These are phyloP conservation scores for Aspergillus sp. DNA, from an alignment of 2,329 filamentous ascomycete genomes.

Conservation along the genomic window DNA sequence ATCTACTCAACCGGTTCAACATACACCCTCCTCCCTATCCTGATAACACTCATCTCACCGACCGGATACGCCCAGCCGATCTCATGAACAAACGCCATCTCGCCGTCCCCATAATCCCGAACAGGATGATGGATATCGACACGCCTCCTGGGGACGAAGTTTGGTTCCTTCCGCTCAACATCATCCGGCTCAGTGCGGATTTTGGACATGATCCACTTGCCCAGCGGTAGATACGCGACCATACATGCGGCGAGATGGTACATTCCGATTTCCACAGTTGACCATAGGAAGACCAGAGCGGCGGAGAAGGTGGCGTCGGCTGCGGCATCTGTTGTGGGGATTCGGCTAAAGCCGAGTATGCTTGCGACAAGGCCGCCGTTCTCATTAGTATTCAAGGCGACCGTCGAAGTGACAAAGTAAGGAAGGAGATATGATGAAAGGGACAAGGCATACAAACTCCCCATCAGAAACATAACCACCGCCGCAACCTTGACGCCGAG, in stretches of 20 bases:
- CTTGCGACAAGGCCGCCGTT: not conserved
- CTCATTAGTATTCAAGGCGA: not conserved
- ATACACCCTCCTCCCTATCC: not conserved
- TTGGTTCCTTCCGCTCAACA: not conserved
- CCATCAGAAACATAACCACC: not conserved
- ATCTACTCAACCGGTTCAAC: not conserved
- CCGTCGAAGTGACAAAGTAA: too few species aligned
- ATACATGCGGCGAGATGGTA: not conserved
- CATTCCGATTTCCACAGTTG: not conserved
- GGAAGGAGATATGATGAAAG: too few species aligned
- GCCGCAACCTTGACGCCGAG: not conserved
- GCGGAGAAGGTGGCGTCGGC: not conserved
- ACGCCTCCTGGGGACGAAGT: not conserved
- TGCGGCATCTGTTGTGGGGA: not conserved
- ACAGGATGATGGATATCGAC: not conserved
- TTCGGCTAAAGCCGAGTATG: not conserved
- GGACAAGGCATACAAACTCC: not conserved
- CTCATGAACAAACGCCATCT: not conserved
- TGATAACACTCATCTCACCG: not conserved
- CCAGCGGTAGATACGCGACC: not conserved
- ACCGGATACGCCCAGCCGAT: not conserved
- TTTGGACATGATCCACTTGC: not conserved
- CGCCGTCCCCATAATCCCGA: not conserved
- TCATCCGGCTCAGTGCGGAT: not conserved
- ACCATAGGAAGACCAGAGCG: not conserved